Evolutionary conservation across 2,329 filamentous ascomycete genomes (phyloP), one percentile per base, ranked within the genome.

Genomic region (Aspergillus sojae): DNA sequence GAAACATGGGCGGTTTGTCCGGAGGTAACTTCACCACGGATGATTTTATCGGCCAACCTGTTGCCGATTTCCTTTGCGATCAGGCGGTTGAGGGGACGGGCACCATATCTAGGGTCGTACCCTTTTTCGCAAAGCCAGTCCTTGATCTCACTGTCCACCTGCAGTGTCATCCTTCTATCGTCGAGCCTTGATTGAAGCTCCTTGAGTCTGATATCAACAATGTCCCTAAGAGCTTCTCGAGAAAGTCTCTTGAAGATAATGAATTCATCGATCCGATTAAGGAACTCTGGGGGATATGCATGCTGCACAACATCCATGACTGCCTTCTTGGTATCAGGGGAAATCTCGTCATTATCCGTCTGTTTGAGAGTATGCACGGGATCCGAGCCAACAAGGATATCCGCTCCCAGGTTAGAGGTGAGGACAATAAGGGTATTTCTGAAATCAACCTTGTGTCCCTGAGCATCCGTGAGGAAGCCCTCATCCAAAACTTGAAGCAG

Each of bases 401-500:
- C 88, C 16, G 95, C 94, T 45, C 95, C 95, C 2, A 99, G 86
- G 76, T 99, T 99, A 43, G 93, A 97, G 0, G 95, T 98, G 61
- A 99, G 85, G 2, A 98, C 94, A 69, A 98, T 97, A 72, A 98
- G 91, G 9, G 94, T 97, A 79, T 97, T 98, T 65, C 91, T 87
- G 83, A 98, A 98, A 76, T 98, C 95, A 64, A 99, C 91, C 78
- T 95, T 97, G 82, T 97, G 94, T 36, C 95, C 95, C 79, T 98
- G 94, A 0, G 93, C 89, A 75, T 98, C 95, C 0, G 94, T 98
- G 57, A 99, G 85, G 81, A 95, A 97, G 3, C 95, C 95, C 77
- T 98, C 95, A 74, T 98, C 95, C 0, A 99, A 87, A 0, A 98
- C 94, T 78, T 98, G 95, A 4, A 99, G 86, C 4, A 99, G 85